Conservation (phyloP, 169 alveolate species). For the Theileria sp. region DNA sequence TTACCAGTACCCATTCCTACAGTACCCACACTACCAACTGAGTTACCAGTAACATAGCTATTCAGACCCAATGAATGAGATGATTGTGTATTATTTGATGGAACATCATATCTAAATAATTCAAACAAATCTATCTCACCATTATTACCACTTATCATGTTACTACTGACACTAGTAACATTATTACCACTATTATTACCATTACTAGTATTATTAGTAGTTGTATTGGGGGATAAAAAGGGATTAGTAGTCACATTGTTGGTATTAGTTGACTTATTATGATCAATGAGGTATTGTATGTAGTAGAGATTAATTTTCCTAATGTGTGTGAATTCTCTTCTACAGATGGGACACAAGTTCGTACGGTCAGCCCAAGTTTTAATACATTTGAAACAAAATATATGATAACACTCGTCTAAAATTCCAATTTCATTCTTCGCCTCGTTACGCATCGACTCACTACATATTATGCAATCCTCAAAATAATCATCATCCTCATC, state of each 20-base stretch:
- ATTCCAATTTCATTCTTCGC: constrained; percentile 37
- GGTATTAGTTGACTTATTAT: not conserved
- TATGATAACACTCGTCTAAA: constrained; percentile 59
- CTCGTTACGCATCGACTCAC: constrained; percentile 34
- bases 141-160: too few species aligned
- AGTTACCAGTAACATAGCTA: too few species aligned
- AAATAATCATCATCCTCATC: constrained; percentile 18
- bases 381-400: constrained; percentile 70
- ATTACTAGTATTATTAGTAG: not conserved
- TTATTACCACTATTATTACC: not conserved
- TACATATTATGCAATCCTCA: constrained; percentile 62
- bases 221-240: not conserved
- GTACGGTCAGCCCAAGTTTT: constrained; percentile 66
- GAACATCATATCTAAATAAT: not conserved
- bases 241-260: not conserved
- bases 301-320: constrained; percentile 32
- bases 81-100: too few species aligned
- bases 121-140: not conserved
- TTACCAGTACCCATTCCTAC: not conserved
- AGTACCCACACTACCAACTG: not conserved
- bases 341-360: constrained; percentile 70
- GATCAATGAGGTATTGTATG: constrained; percentile 13
- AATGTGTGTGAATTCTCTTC: constrained; percentile 61
- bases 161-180: not conserved
- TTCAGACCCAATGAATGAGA: too few species aligned